Conservation (phyloP, 2,329 filamentous ascomycete species). For the Fusarium nisikadoi region DNA sequence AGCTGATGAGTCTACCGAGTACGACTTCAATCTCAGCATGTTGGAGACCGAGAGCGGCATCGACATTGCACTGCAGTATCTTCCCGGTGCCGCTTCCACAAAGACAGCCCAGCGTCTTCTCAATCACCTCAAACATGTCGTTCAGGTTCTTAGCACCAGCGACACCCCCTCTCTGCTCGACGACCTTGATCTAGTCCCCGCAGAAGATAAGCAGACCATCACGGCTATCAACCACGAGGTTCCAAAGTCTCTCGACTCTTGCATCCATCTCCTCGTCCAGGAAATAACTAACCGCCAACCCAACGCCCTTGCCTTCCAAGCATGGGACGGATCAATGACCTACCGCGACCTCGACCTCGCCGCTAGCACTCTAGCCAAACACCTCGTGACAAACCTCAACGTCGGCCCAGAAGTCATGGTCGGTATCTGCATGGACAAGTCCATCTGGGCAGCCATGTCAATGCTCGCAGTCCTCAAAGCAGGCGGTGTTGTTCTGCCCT, state of each 20-base stretch:
- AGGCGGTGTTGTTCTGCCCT: neutral
- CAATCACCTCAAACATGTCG: neutral
- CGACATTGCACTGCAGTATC: neutral
- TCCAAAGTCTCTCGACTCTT: neutral
- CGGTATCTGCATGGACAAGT: neutral
- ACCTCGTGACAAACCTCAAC: neutral
- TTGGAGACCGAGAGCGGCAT: neutral
- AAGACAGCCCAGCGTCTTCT: neutral
- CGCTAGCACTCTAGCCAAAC: neutral
- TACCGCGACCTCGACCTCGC: neutral
- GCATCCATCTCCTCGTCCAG: neutral
- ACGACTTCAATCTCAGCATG: conserved; percentile 5
- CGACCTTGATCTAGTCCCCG: neutral
- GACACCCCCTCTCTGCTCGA: neutral
- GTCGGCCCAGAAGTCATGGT: neutral
- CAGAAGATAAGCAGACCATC: neutral
- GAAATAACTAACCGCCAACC: neutral
- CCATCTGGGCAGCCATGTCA: neutral
- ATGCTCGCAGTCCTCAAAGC: conserved; percentile 1
- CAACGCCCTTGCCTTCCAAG: neutral
- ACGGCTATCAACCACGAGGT: neutral
- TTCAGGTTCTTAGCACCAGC: neutral
- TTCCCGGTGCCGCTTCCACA: neutral
- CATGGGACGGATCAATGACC: neutral
- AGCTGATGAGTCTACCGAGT: neutral